Evolutionary conservation across 2,329 filamentous ascomycete genomes (phyloP).

Genomic region (Lanzia echinophila): DNA sequence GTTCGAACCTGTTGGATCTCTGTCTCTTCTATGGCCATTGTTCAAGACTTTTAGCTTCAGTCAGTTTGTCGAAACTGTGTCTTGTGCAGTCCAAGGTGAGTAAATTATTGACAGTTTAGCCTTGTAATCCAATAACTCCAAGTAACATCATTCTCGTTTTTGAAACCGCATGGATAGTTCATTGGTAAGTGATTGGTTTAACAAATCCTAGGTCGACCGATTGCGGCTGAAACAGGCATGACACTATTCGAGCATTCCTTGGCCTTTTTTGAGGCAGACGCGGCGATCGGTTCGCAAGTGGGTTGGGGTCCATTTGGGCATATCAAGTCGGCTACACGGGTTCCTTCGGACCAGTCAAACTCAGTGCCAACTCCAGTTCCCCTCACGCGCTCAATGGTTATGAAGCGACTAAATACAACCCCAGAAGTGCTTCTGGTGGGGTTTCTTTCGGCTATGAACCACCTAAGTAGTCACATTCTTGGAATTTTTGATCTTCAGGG

Average conservation of each 20-base stretch:
- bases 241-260: slow-evolving; percentile 94
- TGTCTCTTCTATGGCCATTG: slow-evolving; percentile 68
- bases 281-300: slow-evolving; percentile 73
- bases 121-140: not conserved
- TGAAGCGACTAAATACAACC: slow-evolving; percentile 77
- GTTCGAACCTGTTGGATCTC: slow-evolving; percentile 52
- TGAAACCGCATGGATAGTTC: not conserved
- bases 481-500: slow-evolving; percentile 76
- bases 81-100: slow-evolving; percentile 74
- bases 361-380: slow-evolving; percentile 37
- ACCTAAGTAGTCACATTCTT: slow-evolving; percentile 75
- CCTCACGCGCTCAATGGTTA: slow-evolving; percentile 58
- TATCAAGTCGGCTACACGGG: slow-evolving; percentile 15
- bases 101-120: not conserved
- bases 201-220: slow-evolving; percentile 41
- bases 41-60: slow-evolving; percentile 65
- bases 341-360: slow-evolving; percentile 15
- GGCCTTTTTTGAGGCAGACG: slow-evolving; percentile 92
- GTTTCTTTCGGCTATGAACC: slow-evolving; percentile 82
- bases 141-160: not conserved
- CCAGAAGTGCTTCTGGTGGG: slow-evolving; percentile 83
- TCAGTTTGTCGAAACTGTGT: slow-evolving; percentile 83
- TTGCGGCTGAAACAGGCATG: slow-evolving; percentile 86
- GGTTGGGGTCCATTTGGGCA: slow-evolving; percentile 53
- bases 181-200: slow-evolving; percentile 4